Conservation (phyloP, 2,329 filamentous ascomycete genomes). For the Microdochium paspali region DNA sequence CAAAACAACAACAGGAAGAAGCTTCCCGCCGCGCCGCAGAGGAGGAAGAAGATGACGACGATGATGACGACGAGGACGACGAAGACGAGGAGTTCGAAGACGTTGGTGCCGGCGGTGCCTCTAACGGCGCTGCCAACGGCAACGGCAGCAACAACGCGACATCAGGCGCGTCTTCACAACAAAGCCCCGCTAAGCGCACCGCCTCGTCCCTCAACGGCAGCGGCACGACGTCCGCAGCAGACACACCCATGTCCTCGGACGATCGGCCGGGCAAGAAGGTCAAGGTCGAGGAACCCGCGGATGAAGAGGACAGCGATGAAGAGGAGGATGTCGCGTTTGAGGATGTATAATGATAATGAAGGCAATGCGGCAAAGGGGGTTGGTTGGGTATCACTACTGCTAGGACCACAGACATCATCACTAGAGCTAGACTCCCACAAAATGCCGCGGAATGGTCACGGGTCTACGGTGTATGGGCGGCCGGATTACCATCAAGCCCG, state of each 20-base stretch:
- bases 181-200: slow-evolving; percentile 16
- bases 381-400: no score
- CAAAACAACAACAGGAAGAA: slow-evolving; percentile 42
- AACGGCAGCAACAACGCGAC: no score
- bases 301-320: slow-evolving; percentile 22
- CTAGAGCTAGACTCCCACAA: no score
- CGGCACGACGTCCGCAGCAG: slow-evolving; percentile 18
- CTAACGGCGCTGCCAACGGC: not conserved
- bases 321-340: slow-evolving; percentile 35
- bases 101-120: slow-evolving; percentile 9
- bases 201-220: slow-evolving; percentile 11
- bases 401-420: no score
- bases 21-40: slow-evolving; percentile 39
- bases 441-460: no score
- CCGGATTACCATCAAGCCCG: no score
- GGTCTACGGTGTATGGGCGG: no score
- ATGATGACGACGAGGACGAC: slow-evolving; percentile 18
- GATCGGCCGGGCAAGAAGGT: slow-evolving; percentile 39
- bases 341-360: slow-evolving; percentile 23
- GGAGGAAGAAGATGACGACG: slow-evolving; percentile 34
- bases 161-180: no score
- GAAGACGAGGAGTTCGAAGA: slow-evolving; percentile 25
- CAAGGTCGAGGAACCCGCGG: slow-evolving; percentile 34
- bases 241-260: slow-evolving; percentile 22
- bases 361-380: no score